phyloP scores from a whole-genome alignment of 345 rosid species.

The Gossypium australe region DNA sequence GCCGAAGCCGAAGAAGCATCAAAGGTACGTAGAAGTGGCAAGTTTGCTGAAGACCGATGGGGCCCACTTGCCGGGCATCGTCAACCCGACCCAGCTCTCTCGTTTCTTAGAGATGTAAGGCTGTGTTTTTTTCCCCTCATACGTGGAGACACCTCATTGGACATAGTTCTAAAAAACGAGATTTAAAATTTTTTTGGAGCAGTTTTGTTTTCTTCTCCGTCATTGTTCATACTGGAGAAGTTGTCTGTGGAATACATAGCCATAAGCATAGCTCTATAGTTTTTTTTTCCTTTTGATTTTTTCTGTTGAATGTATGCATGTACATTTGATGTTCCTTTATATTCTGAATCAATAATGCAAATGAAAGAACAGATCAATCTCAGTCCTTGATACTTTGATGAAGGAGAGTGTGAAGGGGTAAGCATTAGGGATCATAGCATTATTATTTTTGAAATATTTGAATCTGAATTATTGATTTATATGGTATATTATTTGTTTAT shows the following conservation, averaged over 20 bases:
- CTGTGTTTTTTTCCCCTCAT: not conserved
- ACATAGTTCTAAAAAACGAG: not conserved
- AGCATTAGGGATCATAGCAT: no score
- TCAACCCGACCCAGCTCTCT: constrained; percentile 81
- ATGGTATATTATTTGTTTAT: no score
- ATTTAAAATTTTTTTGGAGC: not conserved
- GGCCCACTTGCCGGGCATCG: constrained; percentile 61
- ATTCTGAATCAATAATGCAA: not conserved
- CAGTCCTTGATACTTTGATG: not conserved
- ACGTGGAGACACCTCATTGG: constrained; percentile 45
- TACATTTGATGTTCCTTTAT: not conserved
- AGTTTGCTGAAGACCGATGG: constrained; percentile 56
- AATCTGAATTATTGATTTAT: no score
- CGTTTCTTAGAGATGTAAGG: constrained; percentile 51
- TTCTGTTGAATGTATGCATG: not conserved
- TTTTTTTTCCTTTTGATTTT: no score
- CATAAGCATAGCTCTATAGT: not conserved
- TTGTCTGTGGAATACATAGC: not conserved
- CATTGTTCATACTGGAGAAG: not conserved
- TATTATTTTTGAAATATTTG: no score
- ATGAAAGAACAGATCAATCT: not conserved
- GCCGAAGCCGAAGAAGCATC: constrained; percentile 32
- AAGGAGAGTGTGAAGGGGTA: no score
- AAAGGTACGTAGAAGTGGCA: constrained; percentile 64
- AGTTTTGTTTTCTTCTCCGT: not conserved